A percentile compares a stretch with the other conserved stretches of the same genome.
These are phyloP conservation scores for Torulaspora quercuum DNA, from an alignment of 805 yeast species.

Conservation along the genomic window DNA sequence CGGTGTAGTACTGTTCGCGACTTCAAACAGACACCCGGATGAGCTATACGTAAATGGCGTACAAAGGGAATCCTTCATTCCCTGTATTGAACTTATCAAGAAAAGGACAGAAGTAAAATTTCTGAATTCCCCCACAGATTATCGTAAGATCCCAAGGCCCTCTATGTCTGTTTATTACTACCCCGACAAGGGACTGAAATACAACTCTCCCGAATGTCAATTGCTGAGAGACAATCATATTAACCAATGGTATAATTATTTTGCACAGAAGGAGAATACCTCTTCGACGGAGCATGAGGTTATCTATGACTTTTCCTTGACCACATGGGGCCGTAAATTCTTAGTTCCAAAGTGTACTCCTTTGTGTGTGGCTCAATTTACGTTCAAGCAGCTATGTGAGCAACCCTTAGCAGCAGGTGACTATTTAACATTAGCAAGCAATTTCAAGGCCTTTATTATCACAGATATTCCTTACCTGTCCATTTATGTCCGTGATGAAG, in stretches of 20 bases:
- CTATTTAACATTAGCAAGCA: slow-evolving; percentile 74
- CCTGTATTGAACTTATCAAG: slow-evolving; percentile 82
- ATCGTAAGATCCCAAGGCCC: slow-evolving; percentile 84
- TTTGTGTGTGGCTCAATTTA: slow-evolving; percentile 81
- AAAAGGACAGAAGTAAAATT: slow-evolving; percentile 69
- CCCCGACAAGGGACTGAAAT: slow-evolving; percentile 63
- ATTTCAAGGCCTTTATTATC: slow-evolving; percentile 74
- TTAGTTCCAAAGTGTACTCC: slow-evolving; percentile 72
- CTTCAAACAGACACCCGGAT: slow-evolving; percentile 93
- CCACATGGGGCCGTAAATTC: slow-evolving; percentile 87
- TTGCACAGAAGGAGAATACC: slow-evolving; percentile 56
- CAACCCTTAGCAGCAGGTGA: slow-evolving; percentile 90
- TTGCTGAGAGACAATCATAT: slow-evolving; percentile 58
- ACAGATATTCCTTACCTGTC: slow-evolving; percentile 90
- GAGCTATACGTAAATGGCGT: slow-evolving; percentile 91
- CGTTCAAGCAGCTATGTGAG: slow-evolving; percentile 85
- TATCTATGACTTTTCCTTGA: slow-evolving; percentile 35
- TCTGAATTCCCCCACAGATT: slow-evolving; percentile 89
- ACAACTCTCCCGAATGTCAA: slow-evolving; percentile 48
- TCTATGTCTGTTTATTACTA: slow-evolving; percentile 70
- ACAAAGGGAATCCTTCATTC: slow-evolving; percentile 86
- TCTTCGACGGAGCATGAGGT: slow-evolving; percentile 15
- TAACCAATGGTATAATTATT: slow-evolving; percentile 73
- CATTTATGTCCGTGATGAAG: slow-evolving; percentile 72
- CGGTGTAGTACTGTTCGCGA: slow-evolving; percentile 86